Evolutionary conservation across 202 grass and related monocot species (phyloP).

Genomic region (Musa balbisiana): DNA sequence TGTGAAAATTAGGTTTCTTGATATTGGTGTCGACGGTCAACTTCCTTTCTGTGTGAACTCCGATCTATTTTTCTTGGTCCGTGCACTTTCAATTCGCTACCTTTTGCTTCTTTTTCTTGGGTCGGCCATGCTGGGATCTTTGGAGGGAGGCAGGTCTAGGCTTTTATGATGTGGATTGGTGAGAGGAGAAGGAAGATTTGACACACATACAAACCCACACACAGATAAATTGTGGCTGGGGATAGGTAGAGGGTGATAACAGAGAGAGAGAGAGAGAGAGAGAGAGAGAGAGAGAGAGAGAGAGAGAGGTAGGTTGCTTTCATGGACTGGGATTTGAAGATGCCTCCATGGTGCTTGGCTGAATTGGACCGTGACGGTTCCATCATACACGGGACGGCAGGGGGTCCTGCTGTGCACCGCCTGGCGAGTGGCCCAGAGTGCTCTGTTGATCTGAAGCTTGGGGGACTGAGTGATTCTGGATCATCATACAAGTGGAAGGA

Average conservation of each 20-base stretch:
- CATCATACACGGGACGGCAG: not conserved
- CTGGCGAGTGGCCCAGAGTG: slow-evolving; percentile 6
- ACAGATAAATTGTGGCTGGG: not conserved
- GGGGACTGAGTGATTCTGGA: slow-evolving; percentile 11
- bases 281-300: not conserved
- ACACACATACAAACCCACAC: not conserved
- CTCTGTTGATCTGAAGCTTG: slow-evolving; percentile 20
- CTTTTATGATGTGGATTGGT: not conserved
- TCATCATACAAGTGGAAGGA: slow-evolving; percentile 6
- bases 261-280: not conserved
- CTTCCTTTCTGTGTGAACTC: not conserved
- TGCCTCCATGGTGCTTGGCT: slow-evolving; percentile 9
- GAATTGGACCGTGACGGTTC: slow-evolving; percentile 12
- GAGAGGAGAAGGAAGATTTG: not conserved
- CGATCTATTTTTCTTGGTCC: not conserved
- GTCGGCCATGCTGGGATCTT: not conserved
- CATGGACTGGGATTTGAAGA: slow-evolving; percentile 26
- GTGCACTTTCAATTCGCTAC: not conserved
- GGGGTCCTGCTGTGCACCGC: not conserved
- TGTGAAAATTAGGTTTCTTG: slow-evolving; percentile 4
- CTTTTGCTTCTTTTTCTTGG: not conserved
- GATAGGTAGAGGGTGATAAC: not conserved
- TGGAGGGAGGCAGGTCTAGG: not conserved
- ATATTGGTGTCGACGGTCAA: not conserved
- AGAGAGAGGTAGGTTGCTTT: not conserved